Evolutionary conservation across 805 yeast genomes (phyloP).

Genomic region (Dipodascus albidus): DNA sequence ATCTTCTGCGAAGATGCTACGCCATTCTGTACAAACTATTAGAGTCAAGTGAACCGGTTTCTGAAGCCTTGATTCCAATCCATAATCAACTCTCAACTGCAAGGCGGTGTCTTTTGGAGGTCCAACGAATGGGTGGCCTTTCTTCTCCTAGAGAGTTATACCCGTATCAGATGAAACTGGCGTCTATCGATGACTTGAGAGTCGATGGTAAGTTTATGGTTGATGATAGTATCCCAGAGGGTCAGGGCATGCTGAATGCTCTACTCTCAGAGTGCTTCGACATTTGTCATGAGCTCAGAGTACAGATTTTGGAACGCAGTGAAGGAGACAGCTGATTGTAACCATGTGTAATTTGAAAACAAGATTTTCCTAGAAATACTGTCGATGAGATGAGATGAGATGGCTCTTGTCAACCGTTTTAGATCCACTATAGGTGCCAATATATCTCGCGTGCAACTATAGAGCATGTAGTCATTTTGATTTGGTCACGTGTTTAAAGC

Average conservation of each 20-base stretch:
- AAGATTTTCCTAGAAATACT: no score
- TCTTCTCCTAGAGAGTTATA: slow-evolving; percentile 80
- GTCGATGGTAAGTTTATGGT: slow-evolving; percentile 87
- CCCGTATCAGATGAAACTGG: slow-evolving; percentile 91
- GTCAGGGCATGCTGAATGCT: slow-evolving; percentile 92
- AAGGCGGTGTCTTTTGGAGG: slow-evolving; percentile 77
- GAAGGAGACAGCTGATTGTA: neutral
- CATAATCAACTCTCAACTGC: slow-evolving; percentile 92
- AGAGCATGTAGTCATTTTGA: no score
- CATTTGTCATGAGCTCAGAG: slow-evolving; percentile 78
- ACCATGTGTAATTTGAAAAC: no score
- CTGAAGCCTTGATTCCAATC: slow-evolving; percentile 84
- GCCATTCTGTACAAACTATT: slow-evolving; percentile 80
- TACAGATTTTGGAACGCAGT: slow-evolving; percentile 61
- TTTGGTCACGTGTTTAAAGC: no score
- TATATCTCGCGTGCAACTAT: no score
- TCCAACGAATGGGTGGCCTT: slow-evolving; percentile 87
- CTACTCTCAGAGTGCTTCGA: slow-evolving; percentile 90
- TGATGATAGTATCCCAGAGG: slow-evolving; percentile 88
- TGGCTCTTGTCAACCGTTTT: no score
- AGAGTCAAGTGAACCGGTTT: slow-evolving; percentile 90
- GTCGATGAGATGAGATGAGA: no score
- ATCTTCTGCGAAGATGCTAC: slow-evolving; percentile 80
- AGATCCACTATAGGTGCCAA: no score
- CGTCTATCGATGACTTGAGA: slow-evolving; percentile 77